These are phyloP conservation scores for Citrus cavaleriei DNA, from an alignment of 345 rosid genomes.

Conservation along the genomic window DNA sequence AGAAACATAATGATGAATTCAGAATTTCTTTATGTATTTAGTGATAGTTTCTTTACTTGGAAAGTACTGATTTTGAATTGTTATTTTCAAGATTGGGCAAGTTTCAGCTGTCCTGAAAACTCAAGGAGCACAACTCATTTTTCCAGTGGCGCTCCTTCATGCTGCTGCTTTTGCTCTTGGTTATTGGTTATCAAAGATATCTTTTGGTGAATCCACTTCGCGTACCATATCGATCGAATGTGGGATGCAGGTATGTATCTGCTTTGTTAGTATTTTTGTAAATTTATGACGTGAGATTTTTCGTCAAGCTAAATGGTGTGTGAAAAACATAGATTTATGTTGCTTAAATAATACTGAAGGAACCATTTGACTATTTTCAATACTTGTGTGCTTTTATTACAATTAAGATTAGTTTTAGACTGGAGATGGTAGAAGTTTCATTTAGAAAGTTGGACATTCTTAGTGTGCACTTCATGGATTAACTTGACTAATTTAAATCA, in stretches of 20 bases:
- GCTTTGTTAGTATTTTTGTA: background rate
- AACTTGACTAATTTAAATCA: background rate
- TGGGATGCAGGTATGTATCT: constrained; percentile 79
- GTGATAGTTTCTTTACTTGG: background rate
- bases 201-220: constrained; percentile 95
- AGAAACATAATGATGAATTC: background rate
- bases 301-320: background rate
- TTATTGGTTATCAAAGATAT: constrained; percentile 72
- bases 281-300: background rate
- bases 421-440: background rate
- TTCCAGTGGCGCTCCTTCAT: constrained; percentile 85
- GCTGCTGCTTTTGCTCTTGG: constrained; percentile 84
- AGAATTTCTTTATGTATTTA: constrained; percentile 3
- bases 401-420: background rate
- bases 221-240: constrained; percentile 97
- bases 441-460: background rate
- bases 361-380: background rate
- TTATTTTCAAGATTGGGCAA: constrained; percentile 72
- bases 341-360: background rate
- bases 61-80: constrained; percentile 10
- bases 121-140: constrained; percentile 81
- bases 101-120: constrained; percentile 84
- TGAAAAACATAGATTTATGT: background rate
- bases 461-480: background rate
- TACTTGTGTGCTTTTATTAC: background rate